Percentiles rank a stretch among this genome's conserved stretches.
phyloP scores from a whole-genome alignment of 2,329 filamentous ascomycete species.

The Fusarium longipes region DNA sequence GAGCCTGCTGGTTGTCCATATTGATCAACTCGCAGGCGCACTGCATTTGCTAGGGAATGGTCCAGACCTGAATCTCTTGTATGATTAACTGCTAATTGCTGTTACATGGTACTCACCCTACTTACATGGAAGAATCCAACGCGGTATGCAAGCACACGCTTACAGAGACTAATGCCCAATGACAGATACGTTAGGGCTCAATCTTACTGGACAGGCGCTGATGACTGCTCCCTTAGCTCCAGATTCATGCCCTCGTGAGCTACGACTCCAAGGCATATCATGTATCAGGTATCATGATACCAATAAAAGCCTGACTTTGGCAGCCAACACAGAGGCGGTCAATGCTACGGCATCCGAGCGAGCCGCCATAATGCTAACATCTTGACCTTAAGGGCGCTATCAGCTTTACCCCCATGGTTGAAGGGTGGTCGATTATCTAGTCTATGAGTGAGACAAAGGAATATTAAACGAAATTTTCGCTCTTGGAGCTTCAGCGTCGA shows the following conservation, averaged over 20 bases:
- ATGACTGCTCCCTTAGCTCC: conserved; percentile 36
- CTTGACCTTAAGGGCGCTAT: not conserved
- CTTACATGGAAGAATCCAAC: conserved; percentile 12
- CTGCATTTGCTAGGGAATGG: conserved; percentile 5
- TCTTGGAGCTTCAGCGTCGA: conserved; percentile 11
- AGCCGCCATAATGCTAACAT: conserved; percentile 24
- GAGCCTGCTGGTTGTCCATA: not conserved
- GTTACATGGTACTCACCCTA: conserved; percentile 28
- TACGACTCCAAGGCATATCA: conserved; percentile 38
- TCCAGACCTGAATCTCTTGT: conserved; percentile 27
- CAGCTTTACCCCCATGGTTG: not conserved
- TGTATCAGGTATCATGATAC: conserved; percentile 32
- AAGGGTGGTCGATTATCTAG: not conserved
- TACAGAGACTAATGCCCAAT: conserved; percentile 27
- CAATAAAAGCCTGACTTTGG: conserved; percentile 27
- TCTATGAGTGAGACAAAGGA: not conserved
- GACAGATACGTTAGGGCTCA: conserved; percentile 3
- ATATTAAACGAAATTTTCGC: conserved; percentile 31
- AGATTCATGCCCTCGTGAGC: conserved; percentile 43
- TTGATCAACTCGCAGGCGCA: not conserved
- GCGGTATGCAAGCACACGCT: conserved; percentile 32
- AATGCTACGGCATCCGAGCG: conserved; percentile 30
- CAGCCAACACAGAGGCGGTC: conserved; percentile 30
- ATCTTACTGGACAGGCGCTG: conserved; percentile 14
- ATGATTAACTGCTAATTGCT: conserved; percentile 17